phyloP scores from a whole-genome alignment of 176 grass and related monocot genomes.

The Musa itinerans region DNA sequence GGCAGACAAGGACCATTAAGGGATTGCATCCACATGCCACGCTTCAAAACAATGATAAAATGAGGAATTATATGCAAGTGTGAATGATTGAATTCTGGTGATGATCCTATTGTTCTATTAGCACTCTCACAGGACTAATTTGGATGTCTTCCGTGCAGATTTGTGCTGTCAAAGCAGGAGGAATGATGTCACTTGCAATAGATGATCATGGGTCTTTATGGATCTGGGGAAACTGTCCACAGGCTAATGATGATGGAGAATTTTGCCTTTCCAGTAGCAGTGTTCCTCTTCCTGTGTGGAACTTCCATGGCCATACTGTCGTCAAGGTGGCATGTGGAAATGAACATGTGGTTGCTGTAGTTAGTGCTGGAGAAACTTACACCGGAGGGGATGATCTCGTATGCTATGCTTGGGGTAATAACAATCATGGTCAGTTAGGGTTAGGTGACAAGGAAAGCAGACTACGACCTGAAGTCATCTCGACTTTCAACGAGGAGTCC shows the following conservation, averaged over 20 bases:
- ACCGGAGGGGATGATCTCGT: slow-evolving; percentile 47
- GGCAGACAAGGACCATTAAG: too few relatives aligned
- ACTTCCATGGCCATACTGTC: slow-evolving; percentile 77
- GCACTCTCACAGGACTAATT: neutral
- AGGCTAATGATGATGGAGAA: slow-evolving; percentile 50
- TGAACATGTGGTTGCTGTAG: slow-evolving; percentile 85
- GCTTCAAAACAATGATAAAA: neutral
- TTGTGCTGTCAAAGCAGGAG: slow-evolving; percentile 75
- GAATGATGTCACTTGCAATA: slow-evolving; percentile 99
- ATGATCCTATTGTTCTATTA: neutral
- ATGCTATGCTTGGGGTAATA: slow-evolving; percentile 87
- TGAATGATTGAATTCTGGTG: neutral
- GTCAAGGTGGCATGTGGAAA: slow-evolving; percentile 96
- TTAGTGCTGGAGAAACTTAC: slow-evolving; percentile 65
- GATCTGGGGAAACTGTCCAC: slow-evolving; percentile 88
- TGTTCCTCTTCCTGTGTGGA: slow-evolving; percentile 72
- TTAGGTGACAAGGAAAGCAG: slow-evolving; percentile 73
- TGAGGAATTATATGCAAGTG: neutral
- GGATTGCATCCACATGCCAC: neutral
- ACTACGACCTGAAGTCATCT: slow-evolving; percentile 48
- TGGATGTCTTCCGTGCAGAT: slow-evolving; percentile 34
- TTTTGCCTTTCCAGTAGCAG: slow-evolving; percentile 42
- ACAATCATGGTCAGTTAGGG: slow-evolving; percentile 83
- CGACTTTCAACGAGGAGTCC: slow-evolving; percentile 52
- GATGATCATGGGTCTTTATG: slow-evolving; percentile 80